A percentile compares a stretch with the other conserved stretches of the same genome.
phyloP scores from a whole-genome alignment of 2,329 filamentous ascomycete species.

The Chaetomium sp. region DNA sequence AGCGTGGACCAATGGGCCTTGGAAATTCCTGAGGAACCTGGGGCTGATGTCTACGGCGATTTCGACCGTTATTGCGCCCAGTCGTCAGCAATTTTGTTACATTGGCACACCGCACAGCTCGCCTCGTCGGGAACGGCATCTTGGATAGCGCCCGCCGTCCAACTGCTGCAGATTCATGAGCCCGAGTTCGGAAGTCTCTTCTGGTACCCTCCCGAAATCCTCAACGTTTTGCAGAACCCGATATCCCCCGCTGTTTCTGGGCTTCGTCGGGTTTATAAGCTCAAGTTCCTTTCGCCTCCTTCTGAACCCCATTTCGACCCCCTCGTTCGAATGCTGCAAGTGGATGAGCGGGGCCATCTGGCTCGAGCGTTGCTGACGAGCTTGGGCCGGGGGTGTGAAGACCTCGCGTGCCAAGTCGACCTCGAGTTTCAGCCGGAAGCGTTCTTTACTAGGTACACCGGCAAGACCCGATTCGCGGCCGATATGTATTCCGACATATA shows the following conservation, averaged over 20 bases:
- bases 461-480: no score
- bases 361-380: neutral
- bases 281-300: neutral
- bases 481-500: neutral
- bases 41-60: neutral
- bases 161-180: neutral
- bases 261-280: neutral
- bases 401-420: neutral
- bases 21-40: neutral
- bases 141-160: neutral
- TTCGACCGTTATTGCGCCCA: constrained; percentile 15
- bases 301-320: constrained; percentile 3
- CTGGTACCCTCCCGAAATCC: neutral
- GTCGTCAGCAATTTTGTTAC: neutral
- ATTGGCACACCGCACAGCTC: constrained; percentile 6
- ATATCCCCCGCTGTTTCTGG: neutral
- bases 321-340: constrained; percentile 6
- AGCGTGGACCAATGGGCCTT: neutral
- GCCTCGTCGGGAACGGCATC: neutral
- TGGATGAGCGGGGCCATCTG: neutral
- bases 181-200: neutral
- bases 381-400: neutral
- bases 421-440: neutral
- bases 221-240: neutral
- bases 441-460: neutral